These are phyloP conservation scores for Claviceps cyperi DNA, from an alignment of 2,329 filamentous ascomycete species.

Conservation along the genomic window DNA sequence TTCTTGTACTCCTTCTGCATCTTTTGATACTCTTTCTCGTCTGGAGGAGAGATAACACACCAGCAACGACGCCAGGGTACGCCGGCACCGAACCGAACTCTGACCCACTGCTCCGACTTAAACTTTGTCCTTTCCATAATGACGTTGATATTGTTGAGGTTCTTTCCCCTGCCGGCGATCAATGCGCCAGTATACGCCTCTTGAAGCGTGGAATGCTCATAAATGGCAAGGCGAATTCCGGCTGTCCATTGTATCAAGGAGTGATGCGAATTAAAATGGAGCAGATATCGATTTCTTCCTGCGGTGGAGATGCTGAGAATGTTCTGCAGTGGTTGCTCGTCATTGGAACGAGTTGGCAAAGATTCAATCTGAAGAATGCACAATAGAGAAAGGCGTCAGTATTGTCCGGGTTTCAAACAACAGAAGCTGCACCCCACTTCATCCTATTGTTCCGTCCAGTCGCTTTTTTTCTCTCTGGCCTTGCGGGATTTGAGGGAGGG, in stretches of 20 bases:
- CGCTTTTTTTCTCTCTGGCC: neutral
- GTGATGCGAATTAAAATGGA: slow-evolving; percentile 92
- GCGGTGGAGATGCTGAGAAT: slow-evolving; percentile 93
- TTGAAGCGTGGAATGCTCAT: slow-evolving; percentile 81
- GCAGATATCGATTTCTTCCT: slow-evolving; percentile 82
- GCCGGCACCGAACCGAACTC: slow-evolving; percentile 87
- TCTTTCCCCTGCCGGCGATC: slow-evolving; percentile 86
- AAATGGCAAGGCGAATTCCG: slow-evolving; percentile 85
- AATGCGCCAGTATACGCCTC: slow-evolving; percentile 94
- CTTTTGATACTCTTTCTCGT: slow-evolving; percentile 83
- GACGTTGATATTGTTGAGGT: slow-evolving; percentile 73
- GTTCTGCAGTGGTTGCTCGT: slow-evolving; percentile 75
- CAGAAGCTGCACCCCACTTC: neutral
- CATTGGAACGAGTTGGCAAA: slow-evolving; percentile 63
- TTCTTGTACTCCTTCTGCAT: slow-evolving; percentile 71
- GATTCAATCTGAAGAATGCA: slow-evolving; percentile 55
- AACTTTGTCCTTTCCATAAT: slow-evolving; percentile 73
- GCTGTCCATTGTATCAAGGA: slow-evolving; percentile 93
- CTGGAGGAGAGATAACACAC: slow-evolving; percentile 85
- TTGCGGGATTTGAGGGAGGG: neutral
- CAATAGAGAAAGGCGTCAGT: neutral
- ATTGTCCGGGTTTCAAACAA: neutral
- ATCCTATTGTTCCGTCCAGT: neutral
- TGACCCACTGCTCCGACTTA: slow-evolving; percentile 80
- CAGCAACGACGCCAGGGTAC: slow-evolving; percentile 94